Conservation (phyloP, 495 filamentous ascomycete species). For the Penicillium malachiteum region DNA sequence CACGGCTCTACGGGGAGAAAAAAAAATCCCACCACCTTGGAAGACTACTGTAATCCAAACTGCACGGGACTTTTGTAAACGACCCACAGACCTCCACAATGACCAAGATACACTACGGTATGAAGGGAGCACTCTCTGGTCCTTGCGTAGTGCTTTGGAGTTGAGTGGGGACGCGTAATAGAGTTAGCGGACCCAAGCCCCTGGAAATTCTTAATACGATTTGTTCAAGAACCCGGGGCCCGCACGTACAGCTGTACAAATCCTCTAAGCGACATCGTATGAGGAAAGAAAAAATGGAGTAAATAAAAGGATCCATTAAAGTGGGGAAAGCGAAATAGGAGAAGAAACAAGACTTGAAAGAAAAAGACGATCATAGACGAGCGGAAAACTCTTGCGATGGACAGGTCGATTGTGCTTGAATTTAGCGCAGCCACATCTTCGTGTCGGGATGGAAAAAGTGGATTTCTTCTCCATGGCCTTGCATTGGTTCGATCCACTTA, state of each 20-base stretch:
- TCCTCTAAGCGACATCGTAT: too few species aligned
- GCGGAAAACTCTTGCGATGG: too few species aligned
- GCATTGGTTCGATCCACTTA: neutral
- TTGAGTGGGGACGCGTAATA: slow-evolving; percentile 15
- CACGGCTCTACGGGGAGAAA: neutral
- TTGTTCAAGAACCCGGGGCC: slow-evolving; percentile 1
- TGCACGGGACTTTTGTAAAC: slow-evolving; percentile 11
- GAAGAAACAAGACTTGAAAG: too few species aligned
- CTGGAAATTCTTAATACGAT: slow-evolving; percentile 15
- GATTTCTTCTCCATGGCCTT: neutral
- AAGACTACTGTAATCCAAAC: neutral
- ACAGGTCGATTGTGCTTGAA: neutral
- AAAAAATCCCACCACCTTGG: neutral
- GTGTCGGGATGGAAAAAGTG: neutral
- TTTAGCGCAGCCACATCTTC: neutral
- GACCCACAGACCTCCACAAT: slow-evolving; percentile 6
- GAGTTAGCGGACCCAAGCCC: slow-evolving; percentile 23
- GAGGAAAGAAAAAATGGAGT: too few species aligned
- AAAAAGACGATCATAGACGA: too few species aligned
- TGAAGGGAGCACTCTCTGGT: neutral
- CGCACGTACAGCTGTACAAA: neutral
- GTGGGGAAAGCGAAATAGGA: too few species aligned
- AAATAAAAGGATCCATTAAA: too few species aligned
- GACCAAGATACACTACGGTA: neutral
- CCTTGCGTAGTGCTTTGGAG: slow-evolving; percentile 7